phyloP scores from a whole-genome alignment of 1,284 basidiomycete species.

The Ustilago lituana region DNA sequence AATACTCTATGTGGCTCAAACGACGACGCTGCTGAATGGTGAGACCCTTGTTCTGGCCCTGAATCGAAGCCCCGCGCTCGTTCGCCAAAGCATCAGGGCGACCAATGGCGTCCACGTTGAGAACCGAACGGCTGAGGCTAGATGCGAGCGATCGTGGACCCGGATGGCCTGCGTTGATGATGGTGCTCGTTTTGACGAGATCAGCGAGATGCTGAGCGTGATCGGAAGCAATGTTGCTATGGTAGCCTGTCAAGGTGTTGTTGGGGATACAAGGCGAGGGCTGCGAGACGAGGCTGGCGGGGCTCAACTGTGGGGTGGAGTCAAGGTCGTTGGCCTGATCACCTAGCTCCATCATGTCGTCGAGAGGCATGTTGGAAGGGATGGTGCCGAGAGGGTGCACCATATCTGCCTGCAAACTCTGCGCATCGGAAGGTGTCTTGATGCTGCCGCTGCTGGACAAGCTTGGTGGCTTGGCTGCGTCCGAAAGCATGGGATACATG shows the following conservation, averaged over 20 bases:
- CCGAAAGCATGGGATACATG: constrained; percentile 6
- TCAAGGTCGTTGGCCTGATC: constrained; percentile 1
- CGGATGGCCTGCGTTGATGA: constrained; percentile 31
- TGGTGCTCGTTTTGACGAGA: constrained; percentile 36
- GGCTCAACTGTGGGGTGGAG: constrained; percentile 28
- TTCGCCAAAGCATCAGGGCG: constrained; percentile 8
- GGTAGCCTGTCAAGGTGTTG: constrained; percentile 36
- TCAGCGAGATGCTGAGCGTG: constrained; percentile 39
- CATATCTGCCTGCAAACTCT: constrained; percentile 27
- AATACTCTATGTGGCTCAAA: constrained; percentile 24
- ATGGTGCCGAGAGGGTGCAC: constrained; percentile 22
- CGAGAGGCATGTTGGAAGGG: constrained; percentile 10
- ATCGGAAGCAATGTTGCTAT: constrained; percentile 36
- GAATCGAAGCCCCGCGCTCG: neutral
- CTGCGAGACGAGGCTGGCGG: constrained; percentile 20
- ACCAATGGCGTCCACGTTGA: constrained; percentile 27
- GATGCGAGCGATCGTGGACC: constrained; percentile 39
- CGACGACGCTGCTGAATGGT: constrained; percentile 51
- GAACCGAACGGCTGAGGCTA: constrained; percentile 43
- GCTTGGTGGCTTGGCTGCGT: constrained; percentile 14
- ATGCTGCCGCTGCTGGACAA: constrained; percentile 13
- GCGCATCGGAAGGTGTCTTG: constrained; percentile 17
- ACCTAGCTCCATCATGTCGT: constrained; percentile 22
- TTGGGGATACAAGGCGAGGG: constrained; percentile 29
- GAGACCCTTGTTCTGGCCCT: constrained; percentile 9